Evolutionary conservation across 2,329 filamentous ascomycete species (phyloP), one percentile per base, ranked within the genome.

Genomic region (Akanthomyces uredinophilus): DNA sequence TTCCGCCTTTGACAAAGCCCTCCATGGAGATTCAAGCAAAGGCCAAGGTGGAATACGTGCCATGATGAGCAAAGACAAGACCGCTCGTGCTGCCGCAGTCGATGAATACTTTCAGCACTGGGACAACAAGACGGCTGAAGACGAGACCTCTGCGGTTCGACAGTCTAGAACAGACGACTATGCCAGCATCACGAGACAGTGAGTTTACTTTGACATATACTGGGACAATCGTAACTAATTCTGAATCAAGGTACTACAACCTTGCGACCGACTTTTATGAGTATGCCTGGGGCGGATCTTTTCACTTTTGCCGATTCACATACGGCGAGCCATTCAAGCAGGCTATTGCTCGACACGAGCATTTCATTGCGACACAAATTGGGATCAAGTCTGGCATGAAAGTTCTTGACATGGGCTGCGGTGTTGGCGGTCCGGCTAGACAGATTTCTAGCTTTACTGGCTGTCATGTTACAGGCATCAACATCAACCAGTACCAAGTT

Each of bases 401-500:
- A 70, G 92, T 96, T 39, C 82, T 97, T n/a, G 93, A 97, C 70
- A 93, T 97, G 64, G 93, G 93, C 64, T 97, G 93, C 71, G 93
- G 93, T 83, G 91, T 97, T 63, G 93, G 93, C 69, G 93, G 93
- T 39, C 93, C 93, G n/a, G 93, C 92, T 11, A 85, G 92, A 65
- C 92, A 96, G 79, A 96, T 97, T 70, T 90, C 90, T 77, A 95
- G 94, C 78, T 97, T 97, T 77, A 88, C 91, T 6, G 92, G 90
- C 64, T 88, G 85, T 70, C 91, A 96, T 70, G 84, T 96, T 63
- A 88, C 91, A 24, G 93, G 93, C 27, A 78, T 97, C 75, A 97
- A 96, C 85, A 96, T 96, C 86, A 97, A 96, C 78, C 91, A 96
- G 78, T 97, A 97, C 81, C 93, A 97, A 79, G 96, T 97, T 66